Conservation (phyloP, 495 filamentous ascomycete genomes). For the Aspergillus asperescens region DNA sequence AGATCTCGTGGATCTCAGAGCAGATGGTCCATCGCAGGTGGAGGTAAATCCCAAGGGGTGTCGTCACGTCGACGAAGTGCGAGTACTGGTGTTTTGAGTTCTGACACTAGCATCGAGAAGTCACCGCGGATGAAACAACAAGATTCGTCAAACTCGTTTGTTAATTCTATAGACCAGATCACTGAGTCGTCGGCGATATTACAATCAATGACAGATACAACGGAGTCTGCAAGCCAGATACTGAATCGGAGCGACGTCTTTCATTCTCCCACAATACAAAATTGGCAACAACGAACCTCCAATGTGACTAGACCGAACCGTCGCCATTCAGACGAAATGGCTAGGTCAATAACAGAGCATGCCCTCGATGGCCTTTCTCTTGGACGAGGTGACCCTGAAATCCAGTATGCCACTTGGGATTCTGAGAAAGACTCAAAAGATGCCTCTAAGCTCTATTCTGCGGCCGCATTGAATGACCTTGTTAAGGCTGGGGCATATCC, state of each 20-base stretch:
- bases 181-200: constrained; percentile 63
- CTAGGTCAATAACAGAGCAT: constrained; percentile 27
- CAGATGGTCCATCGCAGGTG: constrained; percentile 27
- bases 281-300: constrained; percentile 30
- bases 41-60: constrained; percentile 22
- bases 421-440: constrained; percentile 23
- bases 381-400: constrained; percentile 14
- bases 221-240: constrained; percentile 83
- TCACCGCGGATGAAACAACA: constrained; percentile 49
- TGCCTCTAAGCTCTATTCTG: constrained; percentile 29
- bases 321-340: constrained; percentile 41
- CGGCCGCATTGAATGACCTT: constrained; percentile 63
- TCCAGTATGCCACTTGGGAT: constrained; percentile 15
- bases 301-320: constrained; percentile 22
- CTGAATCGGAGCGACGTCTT: constrained; percentile 83
- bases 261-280: constrained; percentile 69
- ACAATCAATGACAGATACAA: constrained; percentile 69
- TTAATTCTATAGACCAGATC: constrained; percentile 64
- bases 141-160: constrained; percentile 71
- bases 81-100: constrained; percentile 49
- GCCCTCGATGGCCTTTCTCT: constrained; percentile 7
- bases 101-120: constrained; percentile 28
- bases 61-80: constrained; percentile 47
- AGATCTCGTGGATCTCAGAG: constrained; percentile 24
- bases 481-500: constrained; percentile 73